Evolutionary conservation across 1,284 basidiomycete genomes (phyloP).

Genomic region (Pulveroboletus sp.): DNA sequence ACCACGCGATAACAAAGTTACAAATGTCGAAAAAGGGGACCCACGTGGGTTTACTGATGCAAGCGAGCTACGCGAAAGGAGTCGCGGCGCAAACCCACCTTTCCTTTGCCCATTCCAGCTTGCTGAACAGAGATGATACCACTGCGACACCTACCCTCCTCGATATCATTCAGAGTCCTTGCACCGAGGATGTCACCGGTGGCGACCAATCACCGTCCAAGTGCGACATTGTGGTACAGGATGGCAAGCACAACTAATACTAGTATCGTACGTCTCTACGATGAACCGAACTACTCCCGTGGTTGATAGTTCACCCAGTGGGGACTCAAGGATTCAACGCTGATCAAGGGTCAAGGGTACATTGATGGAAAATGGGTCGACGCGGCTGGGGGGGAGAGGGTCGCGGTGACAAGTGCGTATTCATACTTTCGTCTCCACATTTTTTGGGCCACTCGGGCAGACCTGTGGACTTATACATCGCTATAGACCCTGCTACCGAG

Average conservation of each 20-base stretch:
- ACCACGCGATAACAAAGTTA: no score
- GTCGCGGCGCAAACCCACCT: no score
- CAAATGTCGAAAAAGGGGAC: no score
- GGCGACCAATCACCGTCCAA: conserved; percentile 1
- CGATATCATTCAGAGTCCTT: conserved; percentile 22
- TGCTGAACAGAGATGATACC: conserved; percentile 12
- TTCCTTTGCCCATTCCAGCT: no score
- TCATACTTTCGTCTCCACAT: background rate
- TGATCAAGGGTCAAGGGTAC: conserved; percentile 75
- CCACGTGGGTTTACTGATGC: no score
- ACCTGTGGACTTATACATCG: background rate
- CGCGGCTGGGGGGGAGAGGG: conserved; percentile 67
- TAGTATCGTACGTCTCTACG: conserved; percentile 22
- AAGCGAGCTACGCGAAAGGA: no score
- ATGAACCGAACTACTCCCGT: background rate
- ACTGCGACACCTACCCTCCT: conserved; percentile 15
- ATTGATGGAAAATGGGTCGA: conserved; percentile 85
- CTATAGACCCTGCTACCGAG: conserved; percentile 79
- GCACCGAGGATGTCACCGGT: conserved; percentile 16
- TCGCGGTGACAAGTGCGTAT: conserved; percentile 73
- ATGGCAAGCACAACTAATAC: conserved; percentile 37
- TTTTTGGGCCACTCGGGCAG: background rate
- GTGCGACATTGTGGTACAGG: conserved; percentile 26
- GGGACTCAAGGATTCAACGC: conserved; percentile 71
- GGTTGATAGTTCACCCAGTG: conserved; percentile 44